These are phyloP conservation scores for Harrya chromipes DNA, from an alignment of 768 basidiomycete genomes.

Conservation along the genomic window DNA sequence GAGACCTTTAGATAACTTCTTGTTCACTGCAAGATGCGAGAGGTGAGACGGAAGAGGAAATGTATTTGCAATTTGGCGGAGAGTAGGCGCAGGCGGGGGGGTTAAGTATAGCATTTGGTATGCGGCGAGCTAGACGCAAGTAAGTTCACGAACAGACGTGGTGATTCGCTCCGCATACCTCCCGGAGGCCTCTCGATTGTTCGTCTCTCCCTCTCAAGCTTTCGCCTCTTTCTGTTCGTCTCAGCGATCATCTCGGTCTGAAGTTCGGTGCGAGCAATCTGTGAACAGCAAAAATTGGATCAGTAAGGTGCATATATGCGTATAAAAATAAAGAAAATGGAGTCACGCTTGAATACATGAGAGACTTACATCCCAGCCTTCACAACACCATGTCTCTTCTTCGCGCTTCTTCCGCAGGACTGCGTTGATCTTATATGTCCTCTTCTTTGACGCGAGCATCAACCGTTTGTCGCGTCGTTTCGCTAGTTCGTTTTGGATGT, in stretches of 20 bases:
- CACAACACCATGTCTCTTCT: slow-evolving; percentile 80
- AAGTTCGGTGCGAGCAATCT: slow-evolving; percentile 75
- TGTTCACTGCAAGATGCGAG: slow-evolving; percentile 22
- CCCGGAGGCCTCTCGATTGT: slow-evolving; percentile 72
- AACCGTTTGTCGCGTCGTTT: slow-evolving; percentile 79
- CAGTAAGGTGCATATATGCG: slow-evolving; percentile 3
- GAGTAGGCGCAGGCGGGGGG: slow-evolving; percentile 54
- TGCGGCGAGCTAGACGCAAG: slow-evolving; percentile 44
- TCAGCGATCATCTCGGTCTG: slow-evolving; percentile 89
- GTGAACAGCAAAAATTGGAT: slow-evolving; percentile 3
- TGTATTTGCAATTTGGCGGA: slow-evolving; percentile 65
- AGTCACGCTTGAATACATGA: not conserved
- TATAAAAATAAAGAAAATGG: slow-evolving; percentile 2
- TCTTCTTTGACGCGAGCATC: slow-evolving; percentile 73
- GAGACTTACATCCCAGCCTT: slow-evolving; percentile 84
- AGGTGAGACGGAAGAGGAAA: slow-evolving; percentile 44
- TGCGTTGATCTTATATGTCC: slow-evolving; percentile 63
- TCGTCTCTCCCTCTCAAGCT: slow-evolving; percentile 82
- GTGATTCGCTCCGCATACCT: slow-evolving; percentile 37
- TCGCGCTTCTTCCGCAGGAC: slow-evolving; percentile 58
- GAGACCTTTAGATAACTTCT: slow-evolving; percentile 18
- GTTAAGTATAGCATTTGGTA: slow-evolving; percentile 53
- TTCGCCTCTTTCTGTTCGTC: slow-evolving; percentile 80
- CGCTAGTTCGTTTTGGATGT: slow-evolving; percentile 76
- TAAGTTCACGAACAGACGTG: slow-evolving; percentile 2